Percentiles rank a stretch among this genome's conserved stretches.
These are phyloP conservation scores for Ziziphus jujuba DNA, from an alignment of 306 rosid species.

Conservation along the genomic window DNA sequence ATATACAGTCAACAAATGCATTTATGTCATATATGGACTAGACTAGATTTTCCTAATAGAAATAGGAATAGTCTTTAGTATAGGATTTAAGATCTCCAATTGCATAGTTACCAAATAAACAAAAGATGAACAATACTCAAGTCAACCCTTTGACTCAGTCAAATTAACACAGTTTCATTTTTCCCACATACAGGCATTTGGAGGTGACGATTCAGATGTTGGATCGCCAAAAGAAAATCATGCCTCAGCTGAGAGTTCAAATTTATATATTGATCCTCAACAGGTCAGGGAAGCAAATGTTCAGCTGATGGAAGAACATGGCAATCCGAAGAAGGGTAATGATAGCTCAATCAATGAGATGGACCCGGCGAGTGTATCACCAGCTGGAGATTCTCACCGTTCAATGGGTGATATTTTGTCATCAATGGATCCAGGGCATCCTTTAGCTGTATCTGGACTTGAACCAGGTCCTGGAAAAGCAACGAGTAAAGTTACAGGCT, in stretches of 20 bases:
- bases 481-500: conserved; percentile 56
- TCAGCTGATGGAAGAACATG: conserved; percentile 54
- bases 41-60: too few relatives aligned
- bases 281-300: conserved; percentile 40
- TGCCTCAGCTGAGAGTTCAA: conserved; percentile 53
- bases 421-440: conserved; percentile 71
- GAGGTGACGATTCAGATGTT: conserved; percentile 77
- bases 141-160: too few relatives aligned
- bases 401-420: conserved; percentile 93
- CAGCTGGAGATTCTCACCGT: conserved; percentile 61
- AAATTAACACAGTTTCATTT: conserved; percentile 5
- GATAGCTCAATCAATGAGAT: conserved; percentile 52
- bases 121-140: too few relatives aligned
- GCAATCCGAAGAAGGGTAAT: conserved; percentile 51
- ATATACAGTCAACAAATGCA: too few relatives aligned
- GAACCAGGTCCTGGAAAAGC: conserved; percentile 69
- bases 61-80: too few relatives aligned
- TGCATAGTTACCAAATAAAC: too few relatives aligned
- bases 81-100: too few relatives aligned
- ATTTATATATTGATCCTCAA: conserved; percentile 40
- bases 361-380: conserved; percentile 56
- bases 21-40: too few relatives aligned
- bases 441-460: conserved; percentile 41
- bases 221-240: conserved; percentile 77
- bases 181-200: conserved; percentile 57